phyloP scores from a whole-genome alignment of 176 grass and related monocot genomes.

The Poa pratensis region DNA sequence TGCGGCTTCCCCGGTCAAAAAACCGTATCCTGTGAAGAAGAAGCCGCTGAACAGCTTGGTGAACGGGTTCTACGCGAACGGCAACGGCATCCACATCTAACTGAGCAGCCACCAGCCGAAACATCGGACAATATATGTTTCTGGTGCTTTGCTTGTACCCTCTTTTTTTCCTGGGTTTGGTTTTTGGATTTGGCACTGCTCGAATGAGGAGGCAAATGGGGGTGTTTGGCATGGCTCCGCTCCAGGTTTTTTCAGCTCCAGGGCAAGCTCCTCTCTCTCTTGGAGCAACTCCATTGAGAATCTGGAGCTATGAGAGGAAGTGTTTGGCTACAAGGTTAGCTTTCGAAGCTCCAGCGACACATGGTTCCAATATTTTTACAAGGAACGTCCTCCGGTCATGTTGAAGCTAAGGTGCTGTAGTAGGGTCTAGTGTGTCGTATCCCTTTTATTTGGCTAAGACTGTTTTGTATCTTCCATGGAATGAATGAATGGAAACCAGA shows the following conservation, averaged over 20 bases:
- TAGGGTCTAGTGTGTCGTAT: slow-evolving; percentile 56
- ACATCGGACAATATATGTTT: slow-evolving; percentile 34
- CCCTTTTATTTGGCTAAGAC: slow-evolving; percentile 32
- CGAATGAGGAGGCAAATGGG: slow-evolving; percentile 51
- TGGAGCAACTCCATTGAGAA: slow-evolving; percentile 27
- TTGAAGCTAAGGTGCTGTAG: slow-evolving; percentile 60
- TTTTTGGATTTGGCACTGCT: slow-evolving; percentile 51
- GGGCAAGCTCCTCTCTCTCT: not conserved
- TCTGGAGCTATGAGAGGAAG: slow-evolving; percentile 14
- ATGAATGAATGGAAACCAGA: slow-evolving; percentile 19
- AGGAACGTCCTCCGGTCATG: slow-evolving; percentile 56
- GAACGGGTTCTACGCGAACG: slow-evolving; percentile 66
- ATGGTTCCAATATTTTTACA: slow-evolving; percentile 68
- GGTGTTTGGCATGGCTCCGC: slow-evolving; percentile 14
- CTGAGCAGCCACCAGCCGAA: slow-evolving; percentile 3
- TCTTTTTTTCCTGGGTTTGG: slow-evolving; percentile 14
- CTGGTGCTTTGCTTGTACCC: slow-evolving; percentile 57
- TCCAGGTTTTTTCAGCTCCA: slow-evolving; percentile 10
- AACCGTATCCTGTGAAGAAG: slow-evolving; percentile 54
- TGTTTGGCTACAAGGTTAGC: slow-evolving; percentile 30
- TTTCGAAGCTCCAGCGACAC: slow-evolving; percentile 38
- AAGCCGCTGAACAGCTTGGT: slow-evolving; percentile 59
- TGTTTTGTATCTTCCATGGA: slow-evolving; percentile 43
- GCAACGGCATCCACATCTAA: slow-evolving; percentile 74
- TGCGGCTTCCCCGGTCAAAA: slow-evolving; percentile 3